phyloP scores from a whole-genome alignment of 2,329 filamentous ascomycete species.

The Arthrobotrys sinensis region DNA sequence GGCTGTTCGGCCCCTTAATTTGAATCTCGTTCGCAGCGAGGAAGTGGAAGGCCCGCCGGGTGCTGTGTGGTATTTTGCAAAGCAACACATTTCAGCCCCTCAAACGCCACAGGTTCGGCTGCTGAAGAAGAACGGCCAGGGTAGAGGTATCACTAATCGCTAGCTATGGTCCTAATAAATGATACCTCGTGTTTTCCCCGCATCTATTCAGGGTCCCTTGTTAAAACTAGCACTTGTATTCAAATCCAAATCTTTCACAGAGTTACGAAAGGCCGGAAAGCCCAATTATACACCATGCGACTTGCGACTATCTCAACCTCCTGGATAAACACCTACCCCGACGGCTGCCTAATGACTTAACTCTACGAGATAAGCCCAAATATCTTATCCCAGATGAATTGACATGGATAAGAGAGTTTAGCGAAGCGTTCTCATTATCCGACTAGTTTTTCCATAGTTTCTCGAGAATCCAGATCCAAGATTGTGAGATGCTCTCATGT shows the following conservation, averaged over 20 bases:
- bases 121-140: background rate
- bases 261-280: slow-evolving; percentile 1
- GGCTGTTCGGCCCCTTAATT: slow-evolving; percentile 15
- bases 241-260: background rate
- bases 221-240: background rate
- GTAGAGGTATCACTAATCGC: slow-evolving; percentile 23
- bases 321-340: slow-evolving; percentile 16
- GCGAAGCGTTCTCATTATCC: slow-evolving; percentile 4
- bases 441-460: background rate
- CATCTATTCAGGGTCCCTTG: slow-evolving; percentile 13
- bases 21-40: background rate
- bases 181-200: slow-evolving; percentile 17
- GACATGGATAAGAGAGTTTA: slow-evolving; percentile 9
- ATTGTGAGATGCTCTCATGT: slow-evolving; percentile 10
- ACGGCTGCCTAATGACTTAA: slow-evolving; percentile 31
- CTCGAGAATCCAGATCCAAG: slow-evolving; percentile 38
- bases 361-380: slow-evolving; percentile 1
- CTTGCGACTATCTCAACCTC: slow-evolving; percentile 1
- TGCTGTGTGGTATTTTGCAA: slow-evolving; percentile 26
- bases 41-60: slow-evolving; percentile 1
- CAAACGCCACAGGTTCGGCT: background rate
- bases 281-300: slow-evolving; percentile 5
- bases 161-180: background rate
- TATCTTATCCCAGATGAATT: slow-evolving; percentile 11
- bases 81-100: slow-evolving; percentile 3